A percentile compares a stretch with the other conserved stretches of the same genome.
These are phyloP conservation scores for Sporothrix globosa DNA, from an alignment of 2,329 filamentous ascomycete genomes.

Conservation along the genomic window DNA sequence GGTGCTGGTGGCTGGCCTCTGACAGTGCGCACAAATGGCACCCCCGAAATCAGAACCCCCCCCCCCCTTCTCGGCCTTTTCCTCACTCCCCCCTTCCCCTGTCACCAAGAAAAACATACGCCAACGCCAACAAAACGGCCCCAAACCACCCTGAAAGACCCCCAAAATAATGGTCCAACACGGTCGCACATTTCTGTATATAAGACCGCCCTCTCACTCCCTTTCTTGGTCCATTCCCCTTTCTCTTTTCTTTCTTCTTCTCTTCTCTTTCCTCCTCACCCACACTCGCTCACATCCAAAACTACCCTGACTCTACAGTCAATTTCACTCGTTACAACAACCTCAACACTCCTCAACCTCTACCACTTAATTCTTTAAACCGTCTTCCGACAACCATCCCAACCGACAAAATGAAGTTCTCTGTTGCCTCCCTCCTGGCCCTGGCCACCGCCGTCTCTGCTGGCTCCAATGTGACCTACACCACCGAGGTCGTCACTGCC, in stretches of 20 bases:
- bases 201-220: slow-evolving; percentile 38
- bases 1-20: neutral
- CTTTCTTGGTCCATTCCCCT: slow-evolving; percentile 37
- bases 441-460: slow-evolving; percentile 53
- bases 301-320: slow-evolving; percentile 59
- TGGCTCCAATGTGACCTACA: slow-evolving; percentile 55
- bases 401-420: slow-evolving; percentile 68
- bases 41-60: neutral
- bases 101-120: neutral
- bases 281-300: slow-evolving; percentile 51
- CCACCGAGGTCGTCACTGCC: slow-evolving; percentile 67
- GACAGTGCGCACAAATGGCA: neutral
- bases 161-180: slow-evolving; percentile 15
- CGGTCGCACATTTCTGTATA: slow-evolving; percentile 34
- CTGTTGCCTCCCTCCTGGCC: slow-evolving; percentile 57
- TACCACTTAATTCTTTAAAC: slow-evolving; percentile 22
- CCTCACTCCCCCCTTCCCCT: slow-evolving; percentile 20
- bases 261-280: slow-evolving; percentile 52
- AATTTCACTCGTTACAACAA: slow-evolving; percentile 59
- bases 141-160: neutral
- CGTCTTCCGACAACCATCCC: slow-evolving; percentile 48
- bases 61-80: slow-evolving; percentile 13
- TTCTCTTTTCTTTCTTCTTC: slow-evolving; percentile 45
- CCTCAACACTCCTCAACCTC: slow-evolving; percentile 39
- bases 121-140: neutral